Base-by-base conservation (phyloP, 148 eudicot genomes). In the Arbutus unedo region DNA sequence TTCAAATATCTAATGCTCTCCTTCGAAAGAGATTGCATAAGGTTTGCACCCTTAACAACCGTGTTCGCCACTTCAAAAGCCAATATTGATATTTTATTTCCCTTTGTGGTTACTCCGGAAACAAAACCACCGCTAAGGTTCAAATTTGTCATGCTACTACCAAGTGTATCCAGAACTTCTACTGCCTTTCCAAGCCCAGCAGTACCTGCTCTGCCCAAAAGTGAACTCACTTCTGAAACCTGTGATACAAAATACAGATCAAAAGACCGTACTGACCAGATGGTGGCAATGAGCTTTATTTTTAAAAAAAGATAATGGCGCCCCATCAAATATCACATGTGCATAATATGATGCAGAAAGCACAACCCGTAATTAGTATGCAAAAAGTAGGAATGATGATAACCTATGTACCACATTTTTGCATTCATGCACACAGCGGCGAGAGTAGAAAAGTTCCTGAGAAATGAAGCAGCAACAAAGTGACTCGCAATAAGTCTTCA, bases 51-150 rank as follows among this genome's bases (percentile, higher is more conserved):
- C 81, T 96, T 94, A 13, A 96, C 98, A 86, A 95, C 79, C 53
- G 98, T 95, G 86, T 95, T 95, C 38, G 98, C 98, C 68, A 95
- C 98, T 86, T 95, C 98, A 86, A 91, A 96, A 68, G 99, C 93
- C 91, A 96, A 85, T 73, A 96, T 96, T 74, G 95, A 78, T 77
- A 96, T 90, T 85, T 92, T 92, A 83, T 87, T 96, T 79, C 99
- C 99, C 86, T 96, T 96, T 43, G 98, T 91, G 18, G 94, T 84
- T 79, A 91, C 92, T 76, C 98, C 97, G 2, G 98, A 94, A 76
- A 92, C 93, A 89, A 96, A 96, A 81, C 97, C 94, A 77, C 94
- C 87, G 79, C 93, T 91, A 15, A 88, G 85, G 83, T 91, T 90
- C 87, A 96, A 91, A 87, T 93, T 94, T 76, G 98, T 93, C 98